phyloP scores from a whole-genome alignment of 768 basidiomycete genomes.

The Gloeostereum incarnatum region DNA sequence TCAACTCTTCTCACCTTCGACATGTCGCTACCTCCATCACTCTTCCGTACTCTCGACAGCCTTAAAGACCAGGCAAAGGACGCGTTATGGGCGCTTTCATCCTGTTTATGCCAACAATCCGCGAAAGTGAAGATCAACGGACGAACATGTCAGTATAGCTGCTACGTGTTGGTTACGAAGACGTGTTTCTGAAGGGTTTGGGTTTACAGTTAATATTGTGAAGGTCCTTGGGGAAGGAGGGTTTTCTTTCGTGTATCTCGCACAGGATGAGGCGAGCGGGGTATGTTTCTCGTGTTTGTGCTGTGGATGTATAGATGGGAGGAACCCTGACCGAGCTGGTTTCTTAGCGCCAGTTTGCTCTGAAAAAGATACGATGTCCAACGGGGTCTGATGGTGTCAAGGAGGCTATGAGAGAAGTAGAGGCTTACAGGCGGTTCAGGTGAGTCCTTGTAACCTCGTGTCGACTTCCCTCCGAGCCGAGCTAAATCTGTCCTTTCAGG shows the following conservation, averaged over 20 bases:
- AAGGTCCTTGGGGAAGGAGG: slow-evolving; percentile 95
- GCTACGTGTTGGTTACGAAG: slow-evolving; percentile 1
- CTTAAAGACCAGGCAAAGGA: slow-evolving; percentile 74
- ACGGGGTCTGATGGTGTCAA: slow-evolving; percentile 82
- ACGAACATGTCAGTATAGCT: slow-evolving; percentile 63
- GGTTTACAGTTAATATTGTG: slow-evolving; percentile 68
- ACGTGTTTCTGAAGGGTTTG: too few relatives aligned
- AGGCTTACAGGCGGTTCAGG: slow-evolving; percentile 94
- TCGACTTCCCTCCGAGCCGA: neutral
- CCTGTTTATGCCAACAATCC: slow-evolving; percentile 72
- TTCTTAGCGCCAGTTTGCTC: slow-evolving; percentile 75
- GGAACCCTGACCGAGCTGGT: neutral
- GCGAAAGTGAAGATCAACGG: slow-evolving; percentile 95
- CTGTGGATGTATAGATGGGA: slow-evolving; percentile 2
- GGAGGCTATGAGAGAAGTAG: slow-evolving; percentile 83
- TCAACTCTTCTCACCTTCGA: too few relatives aligned
- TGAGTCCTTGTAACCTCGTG: too few relatives aligned
- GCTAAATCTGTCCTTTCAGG: slow-evolving; percentile 25
- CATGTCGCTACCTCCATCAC: too few relatives aligned
- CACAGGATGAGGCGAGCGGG: slow-evolving; percentile 79
- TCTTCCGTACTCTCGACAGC: slow-evolving; percentile 41
- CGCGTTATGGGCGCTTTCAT: slow-evolving; percentile 72
- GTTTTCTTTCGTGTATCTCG: slow-evolving; percentile 86
- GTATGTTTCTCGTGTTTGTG: slow-evolving; percentile 29
- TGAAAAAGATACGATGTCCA: slow-evolving; percentile 96